Conservation (phyloP, 352 stramenopile genomes). For the Pythium coloratum region DNA sequence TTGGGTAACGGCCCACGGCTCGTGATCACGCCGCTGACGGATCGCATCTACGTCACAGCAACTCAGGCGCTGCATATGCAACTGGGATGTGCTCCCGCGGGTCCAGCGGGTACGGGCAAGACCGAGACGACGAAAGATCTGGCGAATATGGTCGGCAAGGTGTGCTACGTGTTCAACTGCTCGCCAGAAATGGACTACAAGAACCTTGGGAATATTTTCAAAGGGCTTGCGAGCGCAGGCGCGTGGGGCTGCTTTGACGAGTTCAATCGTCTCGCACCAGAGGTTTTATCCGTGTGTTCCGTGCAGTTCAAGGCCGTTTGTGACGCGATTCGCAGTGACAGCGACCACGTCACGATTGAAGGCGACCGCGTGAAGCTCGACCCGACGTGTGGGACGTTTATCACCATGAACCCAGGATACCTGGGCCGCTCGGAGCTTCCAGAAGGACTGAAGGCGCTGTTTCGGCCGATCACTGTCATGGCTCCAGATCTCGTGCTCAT, state of each 20-base stretch:
- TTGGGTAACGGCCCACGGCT: conserved; percentile 92
- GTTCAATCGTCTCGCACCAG: conserved; percentile 93
- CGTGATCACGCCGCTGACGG: conserved; percentile 93
- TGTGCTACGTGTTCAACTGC: conserved; percentile 95
- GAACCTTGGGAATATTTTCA: conserved; percentile 96
- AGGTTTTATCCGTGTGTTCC: conserved; percentile 92
- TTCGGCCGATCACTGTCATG: conserved; percentile 96
- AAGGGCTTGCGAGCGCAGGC: conserved; percentile 90
- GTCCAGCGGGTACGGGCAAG: conserved; percentile 90
- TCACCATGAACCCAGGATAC: conserved; percentile 97
- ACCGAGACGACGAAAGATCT: conserved; percentile 96
- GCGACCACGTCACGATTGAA: conserved; percentile 88
- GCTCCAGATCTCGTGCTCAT: conserved; percentile 95
- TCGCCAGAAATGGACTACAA: conserved; percentile 97
- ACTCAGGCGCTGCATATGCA: conserved; percentile 94
- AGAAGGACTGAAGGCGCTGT: conserved; percentile 94
- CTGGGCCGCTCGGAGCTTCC: conserved; percentile 92
- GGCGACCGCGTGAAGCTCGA: conserved; percentile 90
- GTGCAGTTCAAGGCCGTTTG: conserved; percentile 96
- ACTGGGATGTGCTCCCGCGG: conserved; percentile 94
- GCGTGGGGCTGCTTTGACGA: conserved; percentile 97
- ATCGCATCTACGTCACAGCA: conserved; percentile 95
- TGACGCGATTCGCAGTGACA: conserved; percentile 90
- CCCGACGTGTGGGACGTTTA: conserved; percentile 91
- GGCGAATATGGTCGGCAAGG: conserved; percentile 90